Percentiles rank a stretch among this genome's conserved stretches.
Evolutionary conservation across 2,329 filamentous ascomycete species (phyloP).

Genomic region (Corniculantispora saksenae): DNA sequence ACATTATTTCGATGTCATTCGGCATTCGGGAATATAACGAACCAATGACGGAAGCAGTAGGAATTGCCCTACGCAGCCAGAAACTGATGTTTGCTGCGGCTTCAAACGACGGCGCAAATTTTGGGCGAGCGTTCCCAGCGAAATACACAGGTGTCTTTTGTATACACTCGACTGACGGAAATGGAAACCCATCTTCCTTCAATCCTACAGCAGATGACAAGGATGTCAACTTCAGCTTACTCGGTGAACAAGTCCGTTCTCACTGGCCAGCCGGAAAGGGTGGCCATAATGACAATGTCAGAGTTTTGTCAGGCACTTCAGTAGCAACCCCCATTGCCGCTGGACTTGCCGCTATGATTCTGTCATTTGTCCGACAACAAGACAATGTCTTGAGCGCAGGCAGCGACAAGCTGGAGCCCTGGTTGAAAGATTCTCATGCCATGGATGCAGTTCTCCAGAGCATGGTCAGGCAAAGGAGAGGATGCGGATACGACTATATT

Average conservation of each 20-base stretch:
- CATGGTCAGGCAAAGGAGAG: conserved; percentile 1
- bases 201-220: conserved; percentile 9
- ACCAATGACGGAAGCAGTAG: background rate
- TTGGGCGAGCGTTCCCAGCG: conserved; percentile 5
- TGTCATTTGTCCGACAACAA: conserved; percentile 3
- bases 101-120: conserved; percentile 7
- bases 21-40: conserved; percentile 5
- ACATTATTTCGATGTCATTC: conserved; percentile 12
- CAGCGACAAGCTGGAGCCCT: background rate
- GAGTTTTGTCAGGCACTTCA: background rate
- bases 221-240: conserved; percentile 4
- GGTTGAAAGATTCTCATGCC: background rate
- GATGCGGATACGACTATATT: conserved; percentile 1
- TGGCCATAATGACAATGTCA: background rate
- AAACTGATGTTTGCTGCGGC: conserved; percentile 1
- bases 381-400: background rate
- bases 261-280: background rate
- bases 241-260: conserved; percentile 2
- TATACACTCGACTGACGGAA: conserved; percentile 14
- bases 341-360: background rate
- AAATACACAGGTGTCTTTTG: conserved; percentile 3
- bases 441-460: conserved; percentile 3
- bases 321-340: conserved; percentile 12
- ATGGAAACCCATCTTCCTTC: conserved; percentile 4
- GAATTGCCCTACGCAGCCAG: background rate